Base-by-base conservation (phyloP, 2,329 filamentous ascomycete species). In the Bipolaris gigantea region DNA sequence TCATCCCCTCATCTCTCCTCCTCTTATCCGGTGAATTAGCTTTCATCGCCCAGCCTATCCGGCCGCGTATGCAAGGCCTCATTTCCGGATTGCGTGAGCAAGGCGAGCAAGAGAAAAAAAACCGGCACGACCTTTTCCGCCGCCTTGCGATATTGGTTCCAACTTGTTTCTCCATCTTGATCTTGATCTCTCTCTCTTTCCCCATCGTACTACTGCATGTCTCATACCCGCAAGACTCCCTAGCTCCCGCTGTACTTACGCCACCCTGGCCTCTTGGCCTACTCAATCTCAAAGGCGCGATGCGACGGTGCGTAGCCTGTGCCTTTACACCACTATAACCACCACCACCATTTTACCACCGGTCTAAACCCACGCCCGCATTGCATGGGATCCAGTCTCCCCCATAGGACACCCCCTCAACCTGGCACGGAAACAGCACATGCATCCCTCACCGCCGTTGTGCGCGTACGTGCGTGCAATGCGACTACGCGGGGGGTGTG, bases 381-480 rank as follows among this genome's bases (percentile, higher is more conserved):
- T 23, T 40, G 38, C 38, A 40, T 40, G 19, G 38, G 21, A 25
- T n/a, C 38, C 38, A 40, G 23, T 40, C 38, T 40, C 10, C 19
- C n/a, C 16, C 25, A 27, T 27, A 42, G 40, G 23, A 13, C 9
- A 3, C 8, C 8, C 25, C 15, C 33, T 5, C 25, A 13, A 42
- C 32, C 16, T 40, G 38, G 25, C 21, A 40, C 38, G 13, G 18
- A 45, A 16, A 35, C 43, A 45, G 19, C 43, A 45, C 43, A 45
- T 45, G 43, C 43, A 35, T 45, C 7, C 8, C 43, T 45, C 43
- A 45, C 43, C 43, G 43, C 43, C 32, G 43, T 42, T 42, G 50
- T 34, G 8, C 15, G 15, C 21, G 5, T 41, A 23, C 38, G 19
- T 15, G 13, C 23, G 23, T 40, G 38, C 13, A 40, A 40, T 40